Percentiles rank a stretch among this genome's conserved stretches.
Evolutionary conservation across 2,329 filamentous ascomycete genomes (phyloP).

Genomic region (Hypoxylon sp.): DNA sequence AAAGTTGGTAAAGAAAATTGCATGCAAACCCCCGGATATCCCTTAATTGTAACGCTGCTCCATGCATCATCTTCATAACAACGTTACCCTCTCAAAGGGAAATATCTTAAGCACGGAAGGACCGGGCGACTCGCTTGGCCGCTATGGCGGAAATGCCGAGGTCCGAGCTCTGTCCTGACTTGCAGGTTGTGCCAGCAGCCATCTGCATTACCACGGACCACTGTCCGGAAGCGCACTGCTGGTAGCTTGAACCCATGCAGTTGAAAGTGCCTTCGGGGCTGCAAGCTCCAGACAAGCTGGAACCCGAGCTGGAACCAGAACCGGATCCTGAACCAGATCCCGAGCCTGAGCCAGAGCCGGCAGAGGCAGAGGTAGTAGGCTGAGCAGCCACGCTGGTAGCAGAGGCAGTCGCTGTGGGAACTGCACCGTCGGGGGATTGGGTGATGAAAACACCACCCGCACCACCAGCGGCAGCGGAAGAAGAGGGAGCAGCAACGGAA

Average conservation of each 20-base stretch:
- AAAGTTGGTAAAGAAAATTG: conserved; percentile 16
- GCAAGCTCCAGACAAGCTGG: conserved; percentile 60
- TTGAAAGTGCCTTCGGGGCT: conserved; percentile 66
- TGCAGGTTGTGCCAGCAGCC: conserved; percentile 64
- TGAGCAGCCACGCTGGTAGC: conserved; percentile 38
- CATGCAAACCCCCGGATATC: conserved; percentile 7
- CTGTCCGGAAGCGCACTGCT: conserved; percentile 67
- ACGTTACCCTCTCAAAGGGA: conserved; percentile 2
- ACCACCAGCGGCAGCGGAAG: conserved; percentile 37
- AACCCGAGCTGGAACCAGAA: conserved; percentile 45
- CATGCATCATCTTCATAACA: conserved; percentile 4
- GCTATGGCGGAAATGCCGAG: conserved; percentile 58
- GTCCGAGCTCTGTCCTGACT: conserved; percentile 57
- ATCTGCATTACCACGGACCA: conserved; percentile 64
- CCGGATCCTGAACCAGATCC: conserved; percentile 41
- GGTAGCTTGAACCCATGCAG: conserved; percentile 67
- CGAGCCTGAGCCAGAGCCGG: background rate
- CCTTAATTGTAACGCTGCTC: background rate
- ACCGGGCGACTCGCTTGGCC: conserved; percentile 44
- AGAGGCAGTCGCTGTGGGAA: conserved; percentile 27
- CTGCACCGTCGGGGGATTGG: conserved; percentile 25
- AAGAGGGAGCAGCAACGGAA: conserved; percentile 39
- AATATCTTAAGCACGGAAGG: conserved; percentile 49
- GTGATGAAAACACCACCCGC: conserved; percentile 48
- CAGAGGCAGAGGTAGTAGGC: conserved; percentile 26